Evolutionary conservation across 2,329 filamentous ascomycete species (phyloP), one percentile per base, ranked within the genome.

Genomic region (Pseudogymnoascus sp.): DNA sequence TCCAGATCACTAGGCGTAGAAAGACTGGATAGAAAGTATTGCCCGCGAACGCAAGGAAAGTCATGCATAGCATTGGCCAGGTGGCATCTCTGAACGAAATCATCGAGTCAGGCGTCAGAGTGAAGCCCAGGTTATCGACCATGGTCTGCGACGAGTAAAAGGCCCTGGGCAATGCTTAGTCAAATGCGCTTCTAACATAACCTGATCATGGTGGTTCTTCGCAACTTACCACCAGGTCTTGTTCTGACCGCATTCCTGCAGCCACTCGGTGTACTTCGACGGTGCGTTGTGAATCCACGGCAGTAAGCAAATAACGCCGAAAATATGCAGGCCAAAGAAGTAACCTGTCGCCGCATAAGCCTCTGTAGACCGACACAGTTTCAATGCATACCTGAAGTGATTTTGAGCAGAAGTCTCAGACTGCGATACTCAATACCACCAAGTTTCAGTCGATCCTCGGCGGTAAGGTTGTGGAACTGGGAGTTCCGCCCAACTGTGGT

Each of bases 381-480:
- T 16, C 37, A 76, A 24, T 73, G 44, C 44, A 26, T 53, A 31
- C 44, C 21, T 53, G 44, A 53, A n/a, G 68, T 4, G 72, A 74
- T 47, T 76, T 76, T 19, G 72, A 68, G 13, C 74, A 72, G 6
- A 76, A 61, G 91, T 74, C 96, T 96, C 65, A 99, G 75, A 0
- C 93, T 90, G 5, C 95, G 87, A 72, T 99, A 99, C 74, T 99
- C 95, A 67, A 99, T 96, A 21, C 95, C 95, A 11, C 95, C 95
- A 1, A 99, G 79, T 74, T 99, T 95, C 72, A 97, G 92, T 68
- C 93, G 85, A 75, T 99, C 92, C 67, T 95, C 91, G 68, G 96
- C 89, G 0, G 89, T 90, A 67, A 99, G 76, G 68, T 93, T 91
- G 10, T 95, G 82, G 71, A 97, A 99, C 40, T 90, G 88, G 11